phyloP scores from a whole-genome alignment of 1,284 basidiomycete species.

The Cystobasidium slooffiae region DNA sequence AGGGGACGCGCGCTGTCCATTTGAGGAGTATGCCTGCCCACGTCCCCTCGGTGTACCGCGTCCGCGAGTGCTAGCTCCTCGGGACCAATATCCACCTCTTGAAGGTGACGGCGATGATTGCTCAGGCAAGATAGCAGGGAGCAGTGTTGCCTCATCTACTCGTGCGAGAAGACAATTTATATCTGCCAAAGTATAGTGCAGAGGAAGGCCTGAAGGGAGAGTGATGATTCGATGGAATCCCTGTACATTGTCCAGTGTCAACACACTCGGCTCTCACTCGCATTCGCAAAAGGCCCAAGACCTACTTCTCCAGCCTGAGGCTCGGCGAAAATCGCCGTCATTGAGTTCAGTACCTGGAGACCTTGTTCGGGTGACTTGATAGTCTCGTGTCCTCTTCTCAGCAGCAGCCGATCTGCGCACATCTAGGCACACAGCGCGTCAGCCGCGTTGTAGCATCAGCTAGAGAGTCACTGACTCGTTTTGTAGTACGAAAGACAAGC shows the following conservation, averaged over 20 bases:
- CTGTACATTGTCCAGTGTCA: constrained; percentile 27
- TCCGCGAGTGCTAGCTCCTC: neutral
- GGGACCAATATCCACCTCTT: neutral
- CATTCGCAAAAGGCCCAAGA: neutral
- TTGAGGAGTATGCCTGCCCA: no score
- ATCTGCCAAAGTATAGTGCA: constrained; percentile 38
- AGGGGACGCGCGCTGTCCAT: neutral
- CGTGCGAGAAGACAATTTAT: constrained; percentile 22
- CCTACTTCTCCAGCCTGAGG: constrained; percentile 47
- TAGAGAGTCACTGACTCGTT: constrained; percentile 30
- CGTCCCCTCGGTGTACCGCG: neutral
- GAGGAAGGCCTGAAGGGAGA: constrained; percentile 46
- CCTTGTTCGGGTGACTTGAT: constrained; percentile 50
- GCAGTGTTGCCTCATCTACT: constrained; percentile 5
- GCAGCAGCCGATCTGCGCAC: constrained; percentile 45
- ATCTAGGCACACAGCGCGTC: constrained; percentile 36
- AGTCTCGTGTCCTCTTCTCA: constrained; percentile 48
- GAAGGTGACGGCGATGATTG: neutral
- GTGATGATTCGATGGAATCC: constrained; percentile 50
- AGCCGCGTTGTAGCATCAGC: neutral
- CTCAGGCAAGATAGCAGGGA: constrained; percentile 12
- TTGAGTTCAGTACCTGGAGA: constrained; percentile 48
- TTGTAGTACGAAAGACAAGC: constrained; percentile 48
- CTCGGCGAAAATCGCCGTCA: constrained; percentile 45
- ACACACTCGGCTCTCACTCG: neutral